A percentile compares a stretch with the other conserved stretches of the same genome.
These are phyloP conservation scores for Serpula lacrymans DNA, from an alignment of 768 basidiomycete genomes.

Conservation along the genomic window DNA sequence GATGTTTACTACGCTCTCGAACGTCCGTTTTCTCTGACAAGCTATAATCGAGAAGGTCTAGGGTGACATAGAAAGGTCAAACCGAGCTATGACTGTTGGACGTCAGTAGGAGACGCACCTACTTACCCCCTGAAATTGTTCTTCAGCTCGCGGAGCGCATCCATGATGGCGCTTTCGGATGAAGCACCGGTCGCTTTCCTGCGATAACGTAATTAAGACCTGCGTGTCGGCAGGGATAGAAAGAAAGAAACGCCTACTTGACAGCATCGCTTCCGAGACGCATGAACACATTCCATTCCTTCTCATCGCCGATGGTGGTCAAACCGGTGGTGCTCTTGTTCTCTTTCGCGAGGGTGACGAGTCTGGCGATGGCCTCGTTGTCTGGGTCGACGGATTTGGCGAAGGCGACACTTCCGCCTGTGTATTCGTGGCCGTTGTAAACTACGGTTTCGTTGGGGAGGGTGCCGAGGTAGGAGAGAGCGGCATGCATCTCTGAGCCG, in stretches of 20 bases:
- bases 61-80: background rate
- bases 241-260: constrained; percentile 39
- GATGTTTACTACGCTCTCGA: constrained; percentile 1
- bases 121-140: constrained; percentile 72
- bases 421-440: constrained; percentile 94
- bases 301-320: constrained; percentile 91
- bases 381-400: constrained; percentile 59
- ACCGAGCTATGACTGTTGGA: background rate
- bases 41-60: constrained; percentile 4
- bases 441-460: constrained; percentile 80
- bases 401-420: constrained; percentile 68
- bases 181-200: constrained; percentile 50
- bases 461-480: constrained; percentile 61
- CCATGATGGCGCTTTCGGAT: constrained; percentile 60
- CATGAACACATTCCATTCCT: constrained; percentile 96
- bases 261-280: constrained; percentile 62
- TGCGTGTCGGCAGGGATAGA: background rate
- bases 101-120: background rate
- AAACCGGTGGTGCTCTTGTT: constrained; percentile 72
- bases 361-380: constrained; percentile 56
- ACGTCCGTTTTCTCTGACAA: background rate
- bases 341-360: constrained; percentile 53
- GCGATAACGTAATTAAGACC: constrained; percentile 4
- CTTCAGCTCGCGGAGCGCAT: constrained; percentile 75
- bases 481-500: constrained; percentile 74